These are phyloP conservation scores for Grigorovia yakushimaensis DNA, from an alignment of 805 yeast genomes.

Conservation along the genomic window DNA sequence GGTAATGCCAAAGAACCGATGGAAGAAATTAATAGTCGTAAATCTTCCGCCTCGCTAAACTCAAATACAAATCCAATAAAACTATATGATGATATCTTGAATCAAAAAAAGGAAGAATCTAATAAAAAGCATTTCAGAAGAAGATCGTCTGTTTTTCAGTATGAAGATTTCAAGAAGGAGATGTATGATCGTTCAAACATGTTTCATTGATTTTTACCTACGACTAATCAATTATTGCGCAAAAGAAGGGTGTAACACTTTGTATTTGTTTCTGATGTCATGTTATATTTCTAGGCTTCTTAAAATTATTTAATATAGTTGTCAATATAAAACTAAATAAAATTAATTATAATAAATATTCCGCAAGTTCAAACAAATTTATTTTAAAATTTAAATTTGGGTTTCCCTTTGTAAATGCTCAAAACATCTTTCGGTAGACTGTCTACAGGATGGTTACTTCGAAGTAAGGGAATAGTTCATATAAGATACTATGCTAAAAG, in stretches of 20 bases:
- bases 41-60: background rate
- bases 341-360: background rate
- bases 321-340: background rate
- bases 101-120: background rate
- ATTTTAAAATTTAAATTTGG: too few relatives aligned
- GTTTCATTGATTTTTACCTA: constrained; percentile 8
- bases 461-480: background rate
- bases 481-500: constrained; percentile 11
- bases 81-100: background rate
- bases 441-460: background rate
- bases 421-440: background rate
- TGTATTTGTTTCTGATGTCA: too few relatives aligned
- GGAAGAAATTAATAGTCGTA: background rate
- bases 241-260: too few relatives aligned
- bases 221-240: too few relatives aligned
- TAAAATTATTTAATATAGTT: background rate
- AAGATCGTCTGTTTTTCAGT: constrained; percentile 18
- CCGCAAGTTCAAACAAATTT: too few relatives aligned
- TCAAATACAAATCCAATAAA: background rate
- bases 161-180: constrained; percentile 7
- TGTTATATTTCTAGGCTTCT: background rate
- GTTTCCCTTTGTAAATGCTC: too few relatives aligned
- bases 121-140: background rate
- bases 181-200: constrained; percentile 19
- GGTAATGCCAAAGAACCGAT: background rate